Evolutionary conservation across 371 early-diverging fungal genomes (phyloP).

Genomic region (Mucor indicus): DNA sequence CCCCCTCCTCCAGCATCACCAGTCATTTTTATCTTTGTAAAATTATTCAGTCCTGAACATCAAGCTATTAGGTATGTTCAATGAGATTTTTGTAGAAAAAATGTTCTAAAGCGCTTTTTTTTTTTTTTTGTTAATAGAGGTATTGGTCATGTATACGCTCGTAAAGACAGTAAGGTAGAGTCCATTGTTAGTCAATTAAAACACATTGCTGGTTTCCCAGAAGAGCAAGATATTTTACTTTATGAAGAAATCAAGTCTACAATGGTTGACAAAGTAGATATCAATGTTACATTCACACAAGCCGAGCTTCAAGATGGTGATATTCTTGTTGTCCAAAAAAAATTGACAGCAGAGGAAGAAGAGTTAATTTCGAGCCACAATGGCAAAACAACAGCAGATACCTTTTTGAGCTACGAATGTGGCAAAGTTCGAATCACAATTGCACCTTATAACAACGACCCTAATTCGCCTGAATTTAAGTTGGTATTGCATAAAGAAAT

Average conservation of each 20-base stretch:
- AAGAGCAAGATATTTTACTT: conserved; percentile 54
- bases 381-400: conserved; percentile 50
- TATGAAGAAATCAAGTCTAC: conserved; percentile 93
- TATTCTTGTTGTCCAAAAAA: conserved; percentile 82
- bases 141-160: conserved; percentile 56
- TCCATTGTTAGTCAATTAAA: conserved; percentile 57
- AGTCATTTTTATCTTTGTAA: conserved; percentile 22
- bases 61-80: conserved; percentile 20
- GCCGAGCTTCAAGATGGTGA: conserved; percentile 91
- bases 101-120: not conserved
- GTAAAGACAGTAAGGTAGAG: conserved; percentile 49
- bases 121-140: conserved; percentile 28
- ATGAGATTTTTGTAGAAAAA: not conserved
- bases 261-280: conserved; percentile 79
- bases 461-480: conserved; percentile 14
- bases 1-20: conserved; percentile 8
- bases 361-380: conserved; percentile 20
- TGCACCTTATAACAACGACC: conserved; percentile 39
- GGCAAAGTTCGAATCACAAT: conserved; percentile 71
- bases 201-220: conserved; percentile 50
- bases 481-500: conserved; percentile 22
- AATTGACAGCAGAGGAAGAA: conserved; percentile 53
- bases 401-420: conserved; percentile 71
- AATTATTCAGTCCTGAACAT: conserved; percentile 17
- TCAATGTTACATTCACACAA: conserved; percentile 57